Evolutionary conservation across 371 early-diverging fungal species (phyloP), one percentile per base, ranked within the genome.

Genomic region (Fennellomyces sp.): DNA sequence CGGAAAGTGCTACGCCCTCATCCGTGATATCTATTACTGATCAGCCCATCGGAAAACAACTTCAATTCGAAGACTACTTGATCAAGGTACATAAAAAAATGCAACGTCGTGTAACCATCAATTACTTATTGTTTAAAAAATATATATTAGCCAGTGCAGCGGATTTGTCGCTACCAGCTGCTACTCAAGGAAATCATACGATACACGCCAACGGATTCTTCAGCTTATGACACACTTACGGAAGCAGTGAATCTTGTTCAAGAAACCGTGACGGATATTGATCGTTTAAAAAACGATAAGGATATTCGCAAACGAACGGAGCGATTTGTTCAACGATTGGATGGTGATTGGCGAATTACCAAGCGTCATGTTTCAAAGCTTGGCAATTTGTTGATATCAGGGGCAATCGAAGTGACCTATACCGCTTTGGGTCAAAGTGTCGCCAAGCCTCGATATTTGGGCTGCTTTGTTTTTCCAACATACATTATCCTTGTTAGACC

Each of bases 401-500:
- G 81, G 33, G 76, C 72, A 2, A 57, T 81, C 23, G 78, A 81
- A 48, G 72, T 81, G 0, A 78, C 75, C 23, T 81, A 78, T 42
- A 68, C 75, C 17, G 64, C 70, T 5, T 31, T 73, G 0, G 76
- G 76, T 10, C 69, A 66, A 63, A 72, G 58, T n/a, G 63, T 67
- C 11, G 42, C 58, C 50, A 77, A 76, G 33, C 67, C 78, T 27
- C 61, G 68, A 56, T 81, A 81, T 33, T 56, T 77, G 8, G 86
- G 86, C 0, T 86, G 86, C 52, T 80, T 84, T 63, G 45, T 86
- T 13, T 86, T 84, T 54, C 67, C 74, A 12, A 66, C 76, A 8
- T 83, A 82, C 59, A 61, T 86, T 23, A 69, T 86, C 8, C 64
- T 86, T 35, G 80, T 84, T 2, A 68, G 81, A 33, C 78, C 82